These are phyloP conservation scores for Vigna hirtella DNA, from an alignment of 306 rosid genomes.

Conservation along the genomic window DNA sequence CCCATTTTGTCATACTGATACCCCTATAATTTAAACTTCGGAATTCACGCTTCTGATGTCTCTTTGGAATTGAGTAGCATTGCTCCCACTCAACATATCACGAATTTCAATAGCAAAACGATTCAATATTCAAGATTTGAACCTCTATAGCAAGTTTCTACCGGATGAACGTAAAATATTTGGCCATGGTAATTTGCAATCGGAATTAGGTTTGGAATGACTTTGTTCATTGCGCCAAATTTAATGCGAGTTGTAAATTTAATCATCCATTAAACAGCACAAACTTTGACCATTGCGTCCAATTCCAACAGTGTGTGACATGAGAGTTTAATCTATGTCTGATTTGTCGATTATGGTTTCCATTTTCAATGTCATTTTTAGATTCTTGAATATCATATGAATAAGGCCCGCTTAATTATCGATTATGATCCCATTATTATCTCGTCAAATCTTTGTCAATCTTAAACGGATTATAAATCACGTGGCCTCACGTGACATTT, in stretches of 20 bases:
- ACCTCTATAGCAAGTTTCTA: no score
- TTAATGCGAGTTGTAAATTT: not conserved
- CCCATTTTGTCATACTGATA: not conserved
- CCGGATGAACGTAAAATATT: not conserved
- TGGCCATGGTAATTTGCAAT: no score
- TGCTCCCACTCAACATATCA: not conserved
- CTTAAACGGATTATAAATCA: conserved; percentile 1
- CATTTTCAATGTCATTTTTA: not conserved
- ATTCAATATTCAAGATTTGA: not conserved
- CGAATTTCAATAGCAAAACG: not conserved
- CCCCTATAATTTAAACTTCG: not conserved
- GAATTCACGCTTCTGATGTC: not conserved
- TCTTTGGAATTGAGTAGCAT: not conserved
- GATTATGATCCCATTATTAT: not conserved
- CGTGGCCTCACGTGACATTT: conserved; percentile 25
- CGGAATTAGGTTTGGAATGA: not conserved
- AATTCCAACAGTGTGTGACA: not conserved
- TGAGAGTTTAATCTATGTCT: not conserved
- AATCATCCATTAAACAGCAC: not conserved
- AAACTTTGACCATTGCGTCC: not conserved
- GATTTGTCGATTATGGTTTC: not conserved
- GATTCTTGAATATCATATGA: not conserved
- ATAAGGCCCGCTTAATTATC: not conserved
- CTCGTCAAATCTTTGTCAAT: conserved; percentile 1
- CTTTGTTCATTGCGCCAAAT: not conserved